phyloP scores from a whole-genome alignment of 2,329 filamentous ascomycete species.

The Paraconiothyrium sp. region DNA sequence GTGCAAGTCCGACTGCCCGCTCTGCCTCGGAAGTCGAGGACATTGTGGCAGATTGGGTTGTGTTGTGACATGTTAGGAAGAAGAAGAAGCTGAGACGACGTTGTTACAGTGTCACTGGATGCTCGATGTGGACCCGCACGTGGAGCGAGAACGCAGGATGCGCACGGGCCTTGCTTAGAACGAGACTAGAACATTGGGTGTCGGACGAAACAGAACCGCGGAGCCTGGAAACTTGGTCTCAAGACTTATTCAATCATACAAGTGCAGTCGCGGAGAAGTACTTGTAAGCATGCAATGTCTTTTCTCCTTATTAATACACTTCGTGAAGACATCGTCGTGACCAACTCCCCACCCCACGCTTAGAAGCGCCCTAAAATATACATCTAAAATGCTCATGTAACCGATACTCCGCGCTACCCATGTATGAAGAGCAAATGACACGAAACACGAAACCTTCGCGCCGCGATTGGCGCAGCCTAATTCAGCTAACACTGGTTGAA shows the following conservation, averaged over 20 bases:
- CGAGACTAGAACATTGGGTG: not conserved
- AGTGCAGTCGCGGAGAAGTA: not conserved
- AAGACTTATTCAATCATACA: not conserved
- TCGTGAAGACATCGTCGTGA: slow-evolving; percentile 21
- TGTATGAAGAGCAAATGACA: slow-evolving; percentile 29
- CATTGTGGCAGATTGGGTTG: slow-evolving; percentile 32
- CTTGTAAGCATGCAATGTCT: slow-evolving; percentile 13
- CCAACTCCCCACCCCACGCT: slow-evolving; percentile 14
- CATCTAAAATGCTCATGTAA: slow-evolving; percentile 34
- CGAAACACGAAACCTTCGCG: slow-evolving; percentile 20
- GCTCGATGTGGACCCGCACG: slow-evolving; percentile 23
- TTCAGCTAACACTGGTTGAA: not conserved
- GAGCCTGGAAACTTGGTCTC: not conserved
- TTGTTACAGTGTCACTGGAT: slow-evolving; percentile 19
- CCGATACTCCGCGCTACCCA: slow-evolving; percentile 27
- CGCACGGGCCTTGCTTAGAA: slow-evolving; percentile 9
- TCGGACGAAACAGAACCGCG: not conserved
- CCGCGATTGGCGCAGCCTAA: not conserved
- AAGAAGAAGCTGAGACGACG: slow-evolving; percentile 22
- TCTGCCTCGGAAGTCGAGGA: slow-evolving; percentile 39
- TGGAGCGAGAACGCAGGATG: slow-evolving; percentile 3
- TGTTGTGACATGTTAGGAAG: slow-evolving; percentile 28
- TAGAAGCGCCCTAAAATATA: slow-evolving; percentile 20
- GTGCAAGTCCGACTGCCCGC: slow-evolving; percentile 42
- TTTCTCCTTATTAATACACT: slow-evolving; percentile 38